phyloP scores from a whole-genome alignment of 495 filamentous ascomycete genomes.

The Xylaria sp. region DNA sequence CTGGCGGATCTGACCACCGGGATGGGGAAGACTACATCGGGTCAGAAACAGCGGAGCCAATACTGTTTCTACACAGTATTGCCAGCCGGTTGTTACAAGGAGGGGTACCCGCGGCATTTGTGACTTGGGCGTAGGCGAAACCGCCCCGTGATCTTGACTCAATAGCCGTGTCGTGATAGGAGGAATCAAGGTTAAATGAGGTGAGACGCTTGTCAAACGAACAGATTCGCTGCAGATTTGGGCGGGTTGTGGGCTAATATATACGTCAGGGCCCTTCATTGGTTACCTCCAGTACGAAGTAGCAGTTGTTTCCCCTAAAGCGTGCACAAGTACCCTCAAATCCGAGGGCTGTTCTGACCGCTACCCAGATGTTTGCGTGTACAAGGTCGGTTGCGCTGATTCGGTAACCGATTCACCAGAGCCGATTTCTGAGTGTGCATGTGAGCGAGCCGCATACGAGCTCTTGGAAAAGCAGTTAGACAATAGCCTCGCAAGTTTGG shows the following conservation, averaged over 20 bases:
- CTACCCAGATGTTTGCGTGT: conserved; percentile 5
- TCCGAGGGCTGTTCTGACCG: background rate
- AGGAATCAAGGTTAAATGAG: conserved; percentile 18
- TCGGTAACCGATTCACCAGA: background rate
- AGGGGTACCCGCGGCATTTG: conserved; percentile 17
- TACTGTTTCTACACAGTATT: conserved; percentile 7
- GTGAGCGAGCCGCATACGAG: conserved; percentile 8
- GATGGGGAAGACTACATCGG: conserved; percentile 10
- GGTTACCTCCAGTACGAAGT: background rate
- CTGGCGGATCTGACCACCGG: conserved; percentile 25
- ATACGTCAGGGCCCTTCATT: conserved; percentile 4
- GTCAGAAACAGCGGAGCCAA: conserved; percentile 19
- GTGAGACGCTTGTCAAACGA: conserved; percentile 23
- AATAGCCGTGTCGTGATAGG: background rate
- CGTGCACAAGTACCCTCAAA: conserved; percentile 9
- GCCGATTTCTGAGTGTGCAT: conserved; percentile 1
- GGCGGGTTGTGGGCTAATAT: conserved; percentile 1
- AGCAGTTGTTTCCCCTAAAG: background rate
- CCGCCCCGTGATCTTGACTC: conserved; percentile 6
- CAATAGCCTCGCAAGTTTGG: background rate
- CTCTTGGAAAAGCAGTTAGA: background rate
- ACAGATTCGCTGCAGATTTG: conserved; percentile 4
- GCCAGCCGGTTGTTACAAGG: background rate
- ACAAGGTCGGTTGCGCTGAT: background rate
- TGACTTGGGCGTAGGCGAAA: background rate